Evolutionary conservation across 371 early-diverging fungal genomes (phyloP), one percentile per base, ranked within the genome.

Genomic region (Amoeboaphelidium protococcarum): DNA sequence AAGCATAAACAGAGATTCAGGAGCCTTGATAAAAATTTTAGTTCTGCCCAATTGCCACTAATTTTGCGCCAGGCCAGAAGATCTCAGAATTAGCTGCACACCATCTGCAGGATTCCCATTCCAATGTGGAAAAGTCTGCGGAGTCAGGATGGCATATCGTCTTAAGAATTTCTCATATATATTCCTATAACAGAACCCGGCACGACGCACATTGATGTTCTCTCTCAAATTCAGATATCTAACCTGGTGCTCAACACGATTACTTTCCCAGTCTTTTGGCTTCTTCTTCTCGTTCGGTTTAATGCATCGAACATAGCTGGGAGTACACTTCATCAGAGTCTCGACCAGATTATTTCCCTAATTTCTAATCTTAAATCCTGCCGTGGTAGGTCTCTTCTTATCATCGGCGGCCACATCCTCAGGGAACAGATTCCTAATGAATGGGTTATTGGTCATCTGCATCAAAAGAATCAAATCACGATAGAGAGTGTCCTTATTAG

Each of bases 251-350:
- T 86, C 77, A 4, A 88, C 89, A 12, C 87, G 73, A 56, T 80
- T 74, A 45, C 70, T 57, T 58, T 95, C 89, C 59, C 79, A 97
- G 52, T 86, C 87, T 6, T 72, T 68, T 0, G 91, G 74, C 42
- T 78, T 72, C 60, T 88, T 84, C 54, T 73, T 78, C 52, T 80
- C 78, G 58, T 97, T 95, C 27, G 99, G 98, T 59, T 95, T 99
- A 63, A 99, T 97, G 49, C 94, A 92, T 60, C 95, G 80, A 31
- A 99, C 88, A 62, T 98, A 99, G 37, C 88, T 82, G n/a, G 97
- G 88, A 47, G 81, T 78, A 53, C 89, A 82, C 52, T 79, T 75
- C 82, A 86, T 90, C 54, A 99, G 61, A 54, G 86, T 86, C 12
- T 69, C 68, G 3, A 98, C 91, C 3, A 99, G 58, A 47, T 67